These are phyloP conservation scores for Trametes hirsuta DNA, from an alignment of 1,284 basidiomycete genomes.

Conservation along the genomic window DNA sequence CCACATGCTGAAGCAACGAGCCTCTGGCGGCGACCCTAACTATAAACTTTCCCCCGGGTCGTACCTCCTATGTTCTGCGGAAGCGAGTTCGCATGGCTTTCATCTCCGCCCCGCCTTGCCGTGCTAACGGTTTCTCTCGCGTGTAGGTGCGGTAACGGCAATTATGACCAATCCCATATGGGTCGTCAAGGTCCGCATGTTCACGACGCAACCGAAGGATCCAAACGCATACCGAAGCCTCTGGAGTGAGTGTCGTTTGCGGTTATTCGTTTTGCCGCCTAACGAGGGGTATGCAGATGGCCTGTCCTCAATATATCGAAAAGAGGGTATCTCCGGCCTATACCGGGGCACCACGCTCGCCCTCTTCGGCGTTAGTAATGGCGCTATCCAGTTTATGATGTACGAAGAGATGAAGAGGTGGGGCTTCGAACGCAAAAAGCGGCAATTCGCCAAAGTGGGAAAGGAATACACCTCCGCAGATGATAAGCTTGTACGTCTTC, in stretches of 20 bases:
- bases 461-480: conserved; percentile 68
- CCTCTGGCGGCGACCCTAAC: conserved; percentile 60
- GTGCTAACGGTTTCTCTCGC: conserved; percentile 16
- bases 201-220: conserved; percentile 75
- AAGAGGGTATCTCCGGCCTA: conserved; percentile 82
- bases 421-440: conserved; percentile 79
- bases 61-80: conserved; percentile 89
- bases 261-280: background rate
- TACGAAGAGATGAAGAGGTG: conserved; percentile 97
- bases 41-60: conserved; percentile 73
- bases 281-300: conserved; percentile 61
- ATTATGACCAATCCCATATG: conserved; percentile 98
- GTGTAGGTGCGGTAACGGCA: conserved; percentile 86
- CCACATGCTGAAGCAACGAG: conserved; percentile 89
- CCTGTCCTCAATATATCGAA: conserved; percentile 64
- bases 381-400: conserved; percentile 94
- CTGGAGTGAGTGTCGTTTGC: conserved; percentile 54
- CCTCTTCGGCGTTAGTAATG: conserved; percentile 93
- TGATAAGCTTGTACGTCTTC: conserved; percentile 78
- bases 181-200: conserved; percentile 99
- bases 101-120: conserved; percentile 6
- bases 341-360: conserved; percentile 91
- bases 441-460: conserved; percentile 60
- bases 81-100: conserved; percentile 81
- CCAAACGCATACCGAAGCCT: conserved; percentile 78